A percentile compares a stretch with the other conserved stretches of the same genome.
Conservation (phyloP, 192 early-diverging fungal species). For the Mortierella antarctica region DNA sequence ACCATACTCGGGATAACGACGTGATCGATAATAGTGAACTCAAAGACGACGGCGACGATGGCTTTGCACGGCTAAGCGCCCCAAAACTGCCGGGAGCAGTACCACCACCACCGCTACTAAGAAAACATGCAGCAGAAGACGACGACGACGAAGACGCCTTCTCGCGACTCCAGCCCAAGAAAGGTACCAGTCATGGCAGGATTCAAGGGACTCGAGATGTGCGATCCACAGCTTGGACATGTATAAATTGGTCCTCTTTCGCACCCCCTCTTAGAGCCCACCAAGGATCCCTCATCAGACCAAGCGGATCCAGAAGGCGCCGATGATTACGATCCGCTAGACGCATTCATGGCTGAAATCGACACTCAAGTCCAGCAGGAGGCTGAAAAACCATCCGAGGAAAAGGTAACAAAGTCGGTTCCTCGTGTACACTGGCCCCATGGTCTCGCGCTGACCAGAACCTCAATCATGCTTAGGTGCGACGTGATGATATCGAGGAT, state of each 20-base stretch:
- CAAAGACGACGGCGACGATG: conserved; percentile 47
- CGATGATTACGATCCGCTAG: conserved; percentile 79
- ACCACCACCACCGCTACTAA: conserved; percentile 13
- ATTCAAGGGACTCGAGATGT: too few species aligned
- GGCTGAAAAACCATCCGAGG: conserved; percentile 59
- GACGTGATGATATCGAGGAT: conserved; percentile 76
- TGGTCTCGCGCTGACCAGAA: not conserved
- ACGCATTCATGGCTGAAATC: conserved; percentile 87
- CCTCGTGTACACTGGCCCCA: not conserved
- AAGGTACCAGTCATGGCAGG: conserved; percentile 2
- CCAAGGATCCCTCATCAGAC: not conserved
- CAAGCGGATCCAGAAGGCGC: conserved; percentile 24
- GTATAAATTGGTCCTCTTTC: too few species aligned
- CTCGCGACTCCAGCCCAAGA: conserved; percentile 26
- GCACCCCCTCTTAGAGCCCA: too few species aligned
- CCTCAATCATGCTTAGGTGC: conserved; percentile 36
- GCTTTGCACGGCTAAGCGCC: not conserved
- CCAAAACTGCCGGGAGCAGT: conserved; percentile 3
- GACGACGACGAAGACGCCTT: conserved; percentile 49
- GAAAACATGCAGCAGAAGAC: conserved; percentile 46
- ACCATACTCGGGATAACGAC: conserved; percentile 11
- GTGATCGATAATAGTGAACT: not conserved
- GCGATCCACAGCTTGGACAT: too few species aligned
- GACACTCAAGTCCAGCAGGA: conserved; percentile 61
- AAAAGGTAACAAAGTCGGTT: conserved; percentile 44